A percentile compares a stretch with the other conserved stretches of the same genome.
Conservation (phyloP, 129 eudicot genomes). For the Flaveria robusta region DNA sequence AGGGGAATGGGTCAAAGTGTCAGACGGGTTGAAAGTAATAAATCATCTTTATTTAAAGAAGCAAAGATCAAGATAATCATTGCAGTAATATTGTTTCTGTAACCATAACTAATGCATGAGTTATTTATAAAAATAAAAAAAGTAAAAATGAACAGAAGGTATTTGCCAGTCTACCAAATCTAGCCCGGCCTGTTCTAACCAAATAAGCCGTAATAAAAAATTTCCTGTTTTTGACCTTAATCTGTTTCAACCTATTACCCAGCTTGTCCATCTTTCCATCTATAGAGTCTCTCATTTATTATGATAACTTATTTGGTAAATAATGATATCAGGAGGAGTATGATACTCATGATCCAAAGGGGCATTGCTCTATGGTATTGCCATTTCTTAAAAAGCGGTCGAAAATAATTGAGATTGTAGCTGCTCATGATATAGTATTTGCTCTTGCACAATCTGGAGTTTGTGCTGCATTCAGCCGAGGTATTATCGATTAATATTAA, state of each 20-base stretch:
- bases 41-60: background rate
- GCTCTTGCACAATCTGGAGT: constrained; percentile 97
- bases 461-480: constrained; percentile 97
- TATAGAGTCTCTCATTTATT: background rate
- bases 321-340: constrained; percentile 68
- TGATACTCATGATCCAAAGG: constrained; percentile 91
- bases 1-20: constrained; percentile 5
- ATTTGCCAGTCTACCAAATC: background rate
- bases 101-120: background rate
- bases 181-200: background rate
- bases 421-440: constrained; percentile 92
- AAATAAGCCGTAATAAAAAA: background rate
- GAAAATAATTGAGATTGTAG: constrained; percentile 86
- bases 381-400: constrained; percentile 80
- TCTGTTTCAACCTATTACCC: background rate
- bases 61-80: background rate
- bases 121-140: background rate
- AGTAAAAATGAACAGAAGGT: background rate
- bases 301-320: constrained; percentile 3
- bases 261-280: background rate
- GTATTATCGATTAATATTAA: constrained; percentile 32
- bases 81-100: background rate
- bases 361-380: constrained; percentile 61
- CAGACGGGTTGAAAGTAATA: background rate
- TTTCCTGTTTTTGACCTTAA: background rate